These are phyloP conservation scores for Xylaria acuta DNA, from an alignment of 495 filamentous ascomycete species.

Conservation along the genomic window DNA sequence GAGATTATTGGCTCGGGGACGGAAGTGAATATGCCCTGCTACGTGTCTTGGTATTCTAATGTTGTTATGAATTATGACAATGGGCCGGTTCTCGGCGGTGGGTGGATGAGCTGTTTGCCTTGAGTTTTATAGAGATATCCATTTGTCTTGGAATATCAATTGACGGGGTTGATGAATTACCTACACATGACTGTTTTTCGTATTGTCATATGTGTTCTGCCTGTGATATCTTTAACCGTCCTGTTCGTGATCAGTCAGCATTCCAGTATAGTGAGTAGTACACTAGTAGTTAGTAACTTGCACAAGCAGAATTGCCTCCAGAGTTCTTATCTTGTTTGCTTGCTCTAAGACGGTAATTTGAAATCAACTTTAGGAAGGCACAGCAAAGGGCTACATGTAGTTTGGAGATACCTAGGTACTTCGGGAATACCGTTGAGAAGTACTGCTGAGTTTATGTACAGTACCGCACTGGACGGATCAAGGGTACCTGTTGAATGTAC, in stretches of 20 bases:
- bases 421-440: background rate
- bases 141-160: background rate
- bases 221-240: background rate
- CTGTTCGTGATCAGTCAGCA: background rate
- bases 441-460: background rate
- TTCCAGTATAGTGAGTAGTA: background rate
- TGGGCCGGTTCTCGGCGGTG: background rate
- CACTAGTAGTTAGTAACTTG: background rate
- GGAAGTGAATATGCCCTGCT: slow-evolving; percentile 44
- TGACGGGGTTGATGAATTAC: background rate
- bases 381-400: background rate
- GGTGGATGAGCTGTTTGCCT: background rate
- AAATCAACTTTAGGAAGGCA: background rate
- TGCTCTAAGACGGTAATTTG: background rate
- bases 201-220: background rate
- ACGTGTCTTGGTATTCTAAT: slow-evolving; percentile 2
- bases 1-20: slow-evolving; percentile 61
- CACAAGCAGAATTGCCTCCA: background rate
- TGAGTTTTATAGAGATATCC: slow-evolving; percentile 14
- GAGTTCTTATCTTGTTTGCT: background rate
- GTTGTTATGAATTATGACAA: slow-evolving; percentile 38
- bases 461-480: no score
- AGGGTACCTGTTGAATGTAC: background rate
- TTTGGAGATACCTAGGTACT: background rate
- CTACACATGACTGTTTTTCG: background rate